Evolutionary conservation across 495 filamentous ascomycete species (phyloP), one percentile per base, ranked within the genome.

Genomic region (Neurospora hispaniola): DNA sequence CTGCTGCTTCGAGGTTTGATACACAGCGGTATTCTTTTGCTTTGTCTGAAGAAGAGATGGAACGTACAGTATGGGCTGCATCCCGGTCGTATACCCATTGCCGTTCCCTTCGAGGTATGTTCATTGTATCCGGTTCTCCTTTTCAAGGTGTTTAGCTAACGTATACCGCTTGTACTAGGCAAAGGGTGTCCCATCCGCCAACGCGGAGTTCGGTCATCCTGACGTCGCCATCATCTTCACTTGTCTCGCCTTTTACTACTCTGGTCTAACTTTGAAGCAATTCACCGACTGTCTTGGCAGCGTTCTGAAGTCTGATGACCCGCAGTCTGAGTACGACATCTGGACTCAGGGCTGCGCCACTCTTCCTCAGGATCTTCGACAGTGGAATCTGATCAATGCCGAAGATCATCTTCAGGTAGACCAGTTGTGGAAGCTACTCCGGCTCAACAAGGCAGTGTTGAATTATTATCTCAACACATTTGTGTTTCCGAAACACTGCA

Each of bases 201-300:
- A 73, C 44, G 39, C 54, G 1, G 71, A 72, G 39, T 72, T 79
- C 73, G 85, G 87, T 20, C 86, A 89, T 74, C 86, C 87, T 5
- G 86, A 89, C 75, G 86, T 87, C 6, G 82, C 85, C 10, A 88
- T 88, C 27, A 42, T 87, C 0, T 84, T 88, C 27, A 88, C 86
- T 0, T 87, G 83, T 48, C 75, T 89, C 3, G 78, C 83, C 0
- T 88, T 87, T 74, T 89, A 88, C 74, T 88, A 87, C 69, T 76
- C 78, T 16, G 85, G 86, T 8, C 69, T 89, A 0, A 80, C 70
- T 38, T 11, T 75, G 20, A 48, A 71, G 12, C 84, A 87, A 66
- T 79, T 88, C 8, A 75, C 75, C n/a, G 76, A 85, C 38, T 16
- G 78, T 76, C 5, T 71, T 87, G 3, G 75, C 82, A 74, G 82